A percentile compares a stretch with the other conserved stretches of the same genome.
phyloP scores from a whole-genome alignment of 2,329 filamentous ascomycete species.

The Trichoderma atrobrunneum region DNA sequence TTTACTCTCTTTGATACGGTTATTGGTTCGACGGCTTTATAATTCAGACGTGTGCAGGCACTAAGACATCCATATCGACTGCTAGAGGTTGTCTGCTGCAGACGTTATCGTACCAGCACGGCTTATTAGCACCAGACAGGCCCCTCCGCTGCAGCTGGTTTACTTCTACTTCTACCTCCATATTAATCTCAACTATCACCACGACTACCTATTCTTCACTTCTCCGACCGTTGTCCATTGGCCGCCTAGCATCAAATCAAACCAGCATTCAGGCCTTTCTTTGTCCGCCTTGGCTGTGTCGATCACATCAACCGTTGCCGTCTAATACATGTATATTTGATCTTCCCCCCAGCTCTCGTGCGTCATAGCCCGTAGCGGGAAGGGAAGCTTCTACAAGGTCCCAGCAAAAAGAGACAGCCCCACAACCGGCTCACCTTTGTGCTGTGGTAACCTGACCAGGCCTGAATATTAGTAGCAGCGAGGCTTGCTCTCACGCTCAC shows the following conservation, averaged over 20 bases:
- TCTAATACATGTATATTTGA: background rate
- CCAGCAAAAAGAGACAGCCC: conserved; percentile 20
- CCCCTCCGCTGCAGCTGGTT: background rate
- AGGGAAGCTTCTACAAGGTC: conserved; percentile 35
- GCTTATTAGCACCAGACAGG: background rate
- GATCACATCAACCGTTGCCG: background rate
- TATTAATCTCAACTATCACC: background rate
- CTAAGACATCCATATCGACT: background rate
- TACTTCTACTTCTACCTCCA: background rate
- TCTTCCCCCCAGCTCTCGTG: background rate
- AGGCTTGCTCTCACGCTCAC: background rate
- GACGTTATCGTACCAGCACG: background rate
- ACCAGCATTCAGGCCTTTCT: background rate
- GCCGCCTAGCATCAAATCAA: background rate
- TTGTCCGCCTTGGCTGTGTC: background rate
- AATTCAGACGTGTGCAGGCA: background rate
- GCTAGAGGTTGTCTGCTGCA: background rate
- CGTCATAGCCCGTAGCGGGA: conserved; percentile 13
- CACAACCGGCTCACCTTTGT: conserved; percentile 11
- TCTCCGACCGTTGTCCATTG: background rate
- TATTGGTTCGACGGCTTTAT: background rate
- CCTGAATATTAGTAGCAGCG: conserved; percentile 5
- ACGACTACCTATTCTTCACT: background rate
- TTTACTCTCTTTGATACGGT: background rate
- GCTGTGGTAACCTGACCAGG: background rate